These are phyloP conservation scores for Leucoagaricus sp. DNA, from an alignment of 1,284 basidiomycete species.

Conservation along the genomic window DNA sequence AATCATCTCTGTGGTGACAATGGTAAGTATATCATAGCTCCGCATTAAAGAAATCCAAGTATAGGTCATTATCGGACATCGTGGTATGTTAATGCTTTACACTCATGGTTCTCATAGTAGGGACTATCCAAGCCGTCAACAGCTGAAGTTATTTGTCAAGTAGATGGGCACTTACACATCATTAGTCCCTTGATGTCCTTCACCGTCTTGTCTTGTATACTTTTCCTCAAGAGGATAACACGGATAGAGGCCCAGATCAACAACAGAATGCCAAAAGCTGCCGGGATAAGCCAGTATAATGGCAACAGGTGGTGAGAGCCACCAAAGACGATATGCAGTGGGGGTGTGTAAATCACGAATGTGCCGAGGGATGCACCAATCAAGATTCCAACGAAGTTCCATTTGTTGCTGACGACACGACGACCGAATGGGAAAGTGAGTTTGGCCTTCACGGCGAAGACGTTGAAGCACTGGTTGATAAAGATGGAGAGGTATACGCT, in stretches of 20 bases:
- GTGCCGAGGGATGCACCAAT: conserved; percentile 63
- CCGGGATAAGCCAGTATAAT: conserved; percentile 68
- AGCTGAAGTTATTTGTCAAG: background rate
- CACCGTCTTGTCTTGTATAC: conserved; percentile 54
- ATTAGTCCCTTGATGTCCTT: conserved; percentile 67
- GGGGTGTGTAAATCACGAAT: conserved; percentile 70
- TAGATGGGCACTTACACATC: conserved; percentile 55
- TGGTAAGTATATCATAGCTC: background rate
- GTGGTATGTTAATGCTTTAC: conserved; percentile 27
- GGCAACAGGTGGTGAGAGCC: conserved; percentile 59
- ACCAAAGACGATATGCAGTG: conserved; percentile 67
- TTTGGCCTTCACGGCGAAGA: conserved; percentile 69
- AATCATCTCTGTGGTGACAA: background rate
- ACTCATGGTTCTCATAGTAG: conserved; percentile 68
- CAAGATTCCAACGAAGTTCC: conserved; percentile 67
- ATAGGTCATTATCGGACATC: background rate
- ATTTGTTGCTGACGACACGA: conserved; percentile 55
- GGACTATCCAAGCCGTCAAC: conserved; percentile 41
- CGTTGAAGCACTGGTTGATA: conserved; percentile 72
- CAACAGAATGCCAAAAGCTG: conserved; percentile 59
- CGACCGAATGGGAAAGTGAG: conserved; percentile 65
- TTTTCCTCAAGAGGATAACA: conserved; percentile 56
- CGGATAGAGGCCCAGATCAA: conserved; percentile 61
- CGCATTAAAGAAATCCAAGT: background rate
- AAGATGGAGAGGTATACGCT: conserved; percentile 72